Evolutionary conservation across 2,329 filamentous ascomycete genomes (phyloP).

Genomic region (Tolypocladium ovalisporum): DNA sequence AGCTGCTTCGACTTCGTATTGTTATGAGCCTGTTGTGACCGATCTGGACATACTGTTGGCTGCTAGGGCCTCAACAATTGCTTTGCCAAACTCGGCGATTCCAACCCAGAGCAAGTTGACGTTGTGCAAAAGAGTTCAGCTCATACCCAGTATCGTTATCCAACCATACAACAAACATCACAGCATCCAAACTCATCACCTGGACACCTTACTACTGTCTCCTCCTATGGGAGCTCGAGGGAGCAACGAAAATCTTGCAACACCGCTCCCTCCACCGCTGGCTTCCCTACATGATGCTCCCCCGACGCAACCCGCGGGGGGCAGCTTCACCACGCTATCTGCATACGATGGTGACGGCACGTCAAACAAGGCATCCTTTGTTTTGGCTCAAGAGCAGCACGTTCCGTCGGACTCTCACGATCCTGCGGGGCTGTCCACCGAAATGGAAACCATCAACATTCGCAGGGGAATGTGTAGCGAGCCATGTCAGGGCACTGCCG

Average conservation of each 20-base stretch:
- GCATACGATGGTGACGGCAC: too few species aligned
- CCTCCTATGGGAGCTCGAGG: too few species aligned
- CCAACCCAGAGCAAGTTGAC: neutral
- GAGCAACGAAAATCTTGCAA: neutral
- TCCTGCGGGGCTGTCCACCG: neutral
- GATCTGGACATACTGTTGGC: neutral
- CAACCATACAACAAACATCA: neutral
- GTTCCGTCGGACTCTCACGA: neutral
- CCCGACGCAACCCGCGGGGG: neutral
- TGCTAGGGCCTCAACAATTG: neutral
- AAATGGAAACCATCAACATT: neutral
- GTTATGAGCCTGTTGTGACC: neutral
- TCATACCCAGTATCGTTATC: neutral
- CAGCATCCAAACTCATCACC: neutral
- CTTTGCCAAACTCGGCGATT: neutral
- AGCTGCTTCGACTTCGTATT: neutral
- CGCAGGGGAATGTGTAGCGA: neutral
- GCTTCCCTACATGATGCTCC: neutral
- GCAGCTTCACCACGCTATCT: neutral
- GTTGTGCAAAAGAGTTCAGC: neutral
- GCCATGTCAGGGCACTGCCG: neutral
- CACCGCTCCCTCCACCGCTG: neutral
- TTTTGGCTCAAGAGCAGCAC: too few species aligned
- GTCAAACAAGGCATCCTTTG: too few species aligned
- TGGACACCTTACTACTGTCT: neutral